Conservation (phyloP, 495 filamentous ascomycete species). For the Lasiosphaeria ovina region DNA sequence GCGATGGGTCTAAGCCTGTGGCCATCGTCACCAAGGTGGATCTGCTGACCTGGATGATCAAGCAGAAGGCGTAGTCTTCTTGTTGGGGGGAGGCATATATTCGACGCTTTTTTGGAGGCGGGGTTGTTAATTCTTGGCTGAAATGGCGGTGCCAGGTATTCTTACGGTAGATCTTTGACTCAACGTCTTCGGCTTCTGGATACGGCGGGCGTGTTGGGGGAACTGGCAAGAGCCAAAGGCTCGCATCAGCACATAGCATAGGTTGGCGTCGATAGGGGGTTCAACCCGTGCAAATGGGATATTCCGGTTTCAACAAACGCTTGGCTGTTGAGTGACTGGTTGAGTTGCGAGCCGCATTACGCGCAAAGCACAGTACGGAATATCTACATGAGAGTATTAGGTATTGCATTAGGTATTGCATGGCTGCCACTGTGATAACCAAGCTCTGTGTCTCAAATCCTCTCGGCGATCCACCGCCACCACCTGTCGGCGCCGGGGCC, state of each 20-base stretch:
- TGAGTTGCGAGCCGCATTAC: conserved; percentile 7
- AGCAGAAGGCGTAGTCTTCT: conserved; percentile 45
- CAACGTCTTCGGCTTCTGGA: conserved; percentile 19
- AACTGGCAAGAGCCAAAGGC: neutral
- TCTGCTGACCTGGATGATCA: conserved; percentile 87
- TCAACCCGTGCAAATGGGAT: conserved; percentile 30
- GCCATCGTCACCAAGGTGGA: conserved; percentile 97
- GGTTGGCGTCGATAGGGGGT: conserved; percentile 20
- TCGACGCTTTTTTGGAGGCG: neutral
- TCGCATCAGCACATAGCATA: conserved; percentile 5
- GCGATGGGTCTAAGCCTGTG: conserved; percentile 62
- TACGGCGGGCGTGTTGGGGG: neutral
- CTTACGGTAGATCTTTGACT: conserved; percentile 17
- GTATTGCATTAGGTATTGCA: neutral
- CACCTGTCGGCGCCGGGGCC: conserved; percentile 70
- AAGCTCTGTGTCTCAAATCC: conserved; percentile 8
- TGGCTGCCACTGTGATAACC: neutral
- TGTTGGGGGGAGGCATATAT: conserved; percentile 4
- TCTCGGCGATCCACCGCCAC: conserved; percentile 77
- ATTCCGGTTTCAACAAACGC: neutral
- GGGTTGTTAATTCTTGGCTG: conserved; percentile 7
- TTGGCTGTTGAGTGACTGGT: neutral
- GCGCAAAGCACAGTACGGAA: conserved; percentile 5
- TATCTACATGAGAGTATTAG: neutral
- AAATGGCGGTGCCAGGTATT: conserved; percentile 1